Evolutionary conservation across 306 rosid species (phyloP).

Genomic region (Pachyrhizus erosus): DNA sequence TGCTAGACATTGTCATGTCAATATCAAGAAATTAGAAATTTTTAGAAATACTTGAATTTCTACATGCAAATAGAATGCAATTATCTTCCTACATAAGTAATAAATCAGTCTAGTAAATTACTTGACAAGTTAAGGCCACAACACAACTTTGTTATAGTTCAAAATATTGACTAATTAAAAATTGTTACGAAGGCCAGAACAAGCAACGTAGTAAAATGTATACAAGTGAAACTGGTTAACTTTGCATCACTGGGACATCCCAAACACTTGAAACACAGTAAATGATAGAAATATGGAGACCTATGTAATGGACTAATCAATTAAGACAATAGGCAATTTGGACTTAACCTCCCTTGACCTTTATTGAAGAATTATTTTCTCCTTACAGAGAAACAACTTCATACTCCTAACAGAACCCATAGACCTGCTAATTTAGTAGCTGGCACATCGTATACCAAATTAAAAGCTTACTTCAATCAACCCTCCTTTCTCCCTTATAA

Average conservation of each 20-base stretch:
- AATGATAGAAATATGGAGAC: slow-evolving; percentile 24
- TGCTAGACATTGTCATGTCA: slow-evolving; percentile 30
- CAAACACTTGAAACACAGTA: slow-evolving; percentile 39
- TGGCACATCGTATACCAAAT: slow-evolving; percentile 27
- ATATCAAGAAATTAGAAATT: slow-evolving; percentile 22
- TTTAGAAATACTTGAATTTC: slow-evolving; percentile 29
- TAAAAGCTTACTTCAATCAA: background rate
- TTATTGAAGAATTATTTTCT: too few species aligned
- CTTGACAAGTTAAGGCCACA: slow-evolving; percentile 14
- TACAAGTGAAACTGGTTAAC: slow-evolving; percentile 44
- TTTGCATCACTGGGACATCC: slow-evolving; percentile 47
- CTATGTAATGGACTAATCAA: background rate
- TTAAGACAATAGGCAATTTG: background rate
- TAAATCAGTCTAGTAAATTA: background rate
- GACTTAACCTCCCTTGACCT: slow-evolving; percentile 54
- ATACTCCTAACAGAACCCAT: slow-evolving; percentile 15
- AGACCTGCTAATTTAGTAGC: slow-evolving; percentile 39
- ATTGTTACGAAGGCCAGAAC: background rate
- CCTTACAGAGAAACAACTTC: slow-evolving; percentile 27
- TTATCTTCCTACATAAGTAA: slow-evolving; percentile 32
- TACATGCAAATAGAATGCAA: slow-evolving; percentile 33
- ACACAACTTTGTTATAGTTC: background rate
- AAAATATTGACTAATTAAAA: slow-evolving; percentile 28
- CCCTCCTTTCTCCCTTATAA: slow-evolving; percentile 35
- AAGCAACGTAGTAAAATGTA: background rate